These are phyloP conservation scores for Yamadazyma phyllophila DNA, from an alignment of 805 yeast species.

Conservation along the genomic window DNA sequence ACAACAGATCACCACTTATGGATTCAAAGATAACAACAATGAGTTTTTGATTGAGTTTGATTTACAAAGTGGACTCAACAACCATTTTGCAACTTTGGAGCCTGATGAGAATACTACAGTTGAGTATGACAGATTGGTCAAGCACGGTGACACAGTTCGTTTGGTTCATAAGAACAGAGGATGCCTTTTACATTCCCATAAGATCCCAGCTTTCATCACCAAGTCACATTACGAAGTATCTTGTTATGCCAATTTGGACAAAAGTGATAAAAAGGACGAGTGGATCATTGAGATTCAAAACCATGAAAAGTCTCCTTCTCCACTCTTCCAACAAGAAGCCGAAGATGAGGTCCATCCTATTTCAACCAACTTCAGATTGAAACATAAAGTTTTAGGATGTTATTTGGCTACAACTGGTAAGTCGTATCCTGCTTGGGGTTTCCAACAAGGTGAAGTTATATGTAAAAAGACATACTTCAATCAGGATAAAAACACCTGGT, in stretches of 20 bases:
- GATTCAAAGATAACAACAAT: constrained; percentile 84
- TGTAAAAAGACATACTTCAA: constrained; percentile 54
- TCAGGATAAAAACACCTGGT: constrained; percentile 67
- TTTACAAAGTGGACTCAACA: constrained; percentile 38
- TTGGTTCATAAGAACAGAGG: constrained; percentile 69
- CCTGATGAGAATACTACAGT: constrained; percentile 19
- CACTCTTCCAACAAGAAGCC: constrained; percentile 47
- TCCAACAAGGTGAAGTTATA: constrained; percentile 76
- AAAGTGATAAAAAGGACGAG: constrained; percentile 82
- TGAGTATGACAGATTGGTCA: constrained; percentile 34
- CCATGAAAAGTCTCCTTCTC: constrained; percentile 46
- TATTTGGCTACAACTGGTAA: constrained; percentile 74
- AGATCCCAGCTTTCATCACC: constrained; percentile 70
- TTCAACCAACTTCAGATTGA: constrained; percentile 69
- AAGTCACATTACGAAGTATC: constrained; percentile 75
- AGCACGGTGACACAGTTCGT: constrained; percentile 67
- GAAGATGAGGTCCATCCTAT: constrained; percentile 62
- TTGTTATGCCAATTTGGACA: constrained; percentile 70
- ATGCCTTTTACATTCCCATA: constrained; percentile 80
- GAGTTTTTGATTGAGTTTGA: constrained; percentile 71
- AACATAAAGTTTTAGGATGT: constrained; percentile 63
- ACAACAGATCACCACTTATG: constrained; percentile 92
- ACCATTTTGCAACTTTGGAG: constrained; percentile 31
- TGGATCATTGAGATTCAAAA: constrained; percentile 85
- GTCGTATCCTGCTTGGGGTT: constrained; percentile 79